Base-by-base conservation (phyloP, 345 rosid genomes). In the Pseudoturritis turrita region DNA sequence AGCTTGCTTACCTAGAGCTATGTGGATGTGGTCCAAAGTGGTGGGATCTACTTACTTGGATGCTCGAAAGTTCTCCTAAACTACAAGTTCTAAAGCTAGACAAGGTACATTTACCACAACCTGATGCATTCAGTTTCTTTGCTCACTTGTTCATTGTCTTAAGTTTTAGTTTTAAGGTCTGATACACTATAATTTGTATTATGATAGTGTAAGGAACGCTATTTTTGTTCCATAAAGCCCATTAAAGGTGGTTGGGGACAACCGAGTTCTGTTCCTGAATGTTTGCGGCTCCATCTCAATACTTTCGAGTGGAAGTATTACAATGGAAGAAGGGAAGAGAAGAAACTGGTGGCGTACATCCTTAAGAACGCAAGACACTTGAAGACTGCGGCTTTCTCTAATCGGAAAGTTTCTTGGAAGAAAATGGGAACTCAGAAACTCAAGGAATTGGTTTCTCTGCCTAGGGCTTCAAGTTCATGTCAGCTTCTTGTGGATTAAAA, bases 61-160 rank as follows among this genome's bases (percentile, higher is more conserved):
- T 70, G 37, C 41, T 71, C 6, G 3, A 17, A 25, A 37, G n/a
- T 50, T 71, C 51, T 51, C 68, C 68, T 26, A 61, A 71, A 49
- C 17, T 71, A 49, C 28, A 61, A 19, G 61, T 59, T 71, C 75
- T 71, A 31, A 61, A 39, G 44, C 61, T 71, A 21, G 0, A 8
- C 11, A 8, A 14, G 15, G 66, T 70, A 36, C 37, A 15, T 15
- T 33, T 0, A 19, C 6, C 18, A 13, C 15, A 28, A 11, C 19
- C 3, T 15, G 37, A 22, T 61, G 23, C 22, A 43, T 26, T 14
- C 14, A 0, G 25, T 17, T 18, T 67, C 10, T 19, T 11, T 36
- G 3, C 3, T 18, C n/a, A 19, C 28, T 36, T 13, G 28, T 57
- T 19, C 9, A 11, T 5, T 17, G 26, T 56, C 43, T 35, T 19